Base-by-base conservation (phyloP, 345 rosid species). In the Salix brachista region DNA sequence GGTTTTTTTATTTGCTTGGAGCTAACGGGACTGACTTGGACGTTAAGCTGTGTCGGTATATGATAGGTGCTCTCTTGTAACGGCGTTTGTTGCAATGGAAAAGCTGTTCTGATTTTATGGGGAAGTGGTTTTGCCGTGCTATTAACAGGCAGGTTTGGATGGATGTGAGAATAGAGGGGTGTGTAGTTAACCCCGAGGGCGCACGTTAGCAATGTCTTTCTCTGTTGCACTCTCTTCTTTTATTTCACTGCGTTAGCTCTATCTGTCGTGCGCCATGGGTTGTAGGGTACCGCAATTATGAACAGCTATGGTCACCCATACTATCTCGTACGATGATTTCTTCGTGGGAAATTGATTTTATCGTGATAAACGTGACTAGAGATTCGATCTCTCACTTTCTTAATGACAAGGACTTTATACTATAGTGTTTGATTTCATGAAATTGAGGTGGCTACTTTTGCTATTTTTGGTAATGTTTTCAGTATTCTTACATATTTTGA, bases 81-180 rank as follows among this genome's bases (percentile, higher is more conserved):
- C 93, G 90, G 75, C 74, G 91, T 86, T 78, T 83, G 79, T 73
- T 74, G 71, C 54, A 74, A 77, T 74, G 84, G 82, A 84, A 84
- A 88, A 86, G 88, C 68, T 87, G 89, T 89, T 84, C 84, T 83
- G 87, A 84, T 85, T 89, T 86, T 87, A 85, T 76, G 82, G 90
- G 88, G 85, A 86, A 90, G 77, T 84, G 88, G 86, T 74, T 64
- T 85, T 91, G 94, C 89, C 92, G 91, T 86, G 90, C 92, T 81
- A 83, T 86, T 76, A 87, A 90, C 97, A 80, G 86, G 92, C 92
- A 90, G 84, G 90, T 85, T 83, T 84, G 79, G 86, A 83, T 79
- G 85, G 87, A 64, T 28, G 75, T 39, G 71, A 69, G n/a, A 54
- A 23, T 69, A 37, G 60, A 65, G 21, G 65, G 77, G 79, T 66